Percentiles rank a stretch among this genome's conserved stretches.
Evolutionary conservation across 140 eudicot genomes (phyloP).

Genomic region (Cichorium intybus): DNA sequence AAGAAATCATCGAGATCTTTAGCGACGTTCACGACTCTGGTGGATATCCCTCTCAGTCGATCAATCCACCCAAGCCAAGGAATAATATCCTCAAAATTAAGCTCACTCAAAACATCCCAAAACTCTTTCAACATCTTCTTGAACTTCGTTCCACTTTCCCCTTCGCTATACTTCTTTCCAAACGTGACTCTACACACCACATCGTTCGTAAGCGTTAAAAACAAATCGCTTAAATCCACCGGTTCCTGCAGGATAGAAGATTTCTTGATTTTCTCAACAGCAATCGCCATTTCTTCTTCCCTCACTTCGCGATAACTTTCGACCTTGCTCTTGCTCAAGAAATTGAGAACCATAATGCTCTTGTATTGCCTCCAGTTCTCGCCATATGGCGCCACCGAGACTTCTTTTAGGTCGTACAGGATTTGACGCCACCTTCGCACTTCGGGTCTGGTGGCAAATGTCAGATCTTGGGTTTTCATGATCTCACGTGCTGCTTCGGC

Average conservation of each 20-base stretch:
- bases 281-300: constrained; percentile 40
- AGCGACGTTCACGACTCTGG: constrained; percentile 31
- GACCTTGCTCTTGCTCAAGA: constrained; percentile 44
- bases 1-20: constrained; percentile 32
- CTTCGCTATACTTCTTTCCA: constrained; percentile 46
- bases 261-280: constrained; percentile 34
- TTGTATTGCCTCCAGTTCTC: constrained; percentile 58
- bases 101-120: constrained; percentile 27
- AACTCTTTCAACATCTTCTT: constrained; percentile 29
- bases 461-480: constrained; percentile 51
- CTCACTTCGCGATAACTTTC: constrained; percentile 35
- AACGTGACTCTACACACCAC: constrained; percentile 42
- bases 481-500: constrained; percentile 45
- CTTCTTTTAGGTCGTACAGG: constrained; percentile 38
- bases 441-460: constrained; percentile 46
- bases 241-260: neutral
- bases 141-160: constrained; percentile 33
- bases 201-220: constrained; percentile 34
- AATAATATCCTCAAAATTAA: constrained; percentile 29
- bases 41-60: constrained; percentile 31
- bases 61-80: constrained; percentile 47
- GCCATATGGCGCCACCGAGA: constrained; percentile 51
- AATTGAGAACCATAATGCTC: constrained; percentile 42
- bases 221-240: constrained; percentile 47
- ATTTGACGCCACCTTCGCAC: constrained; percentile 11